Conservation (phyloP, 2,329 filamentous ascomycete species). For the Thermothelomyces thermophilus region DNA sequence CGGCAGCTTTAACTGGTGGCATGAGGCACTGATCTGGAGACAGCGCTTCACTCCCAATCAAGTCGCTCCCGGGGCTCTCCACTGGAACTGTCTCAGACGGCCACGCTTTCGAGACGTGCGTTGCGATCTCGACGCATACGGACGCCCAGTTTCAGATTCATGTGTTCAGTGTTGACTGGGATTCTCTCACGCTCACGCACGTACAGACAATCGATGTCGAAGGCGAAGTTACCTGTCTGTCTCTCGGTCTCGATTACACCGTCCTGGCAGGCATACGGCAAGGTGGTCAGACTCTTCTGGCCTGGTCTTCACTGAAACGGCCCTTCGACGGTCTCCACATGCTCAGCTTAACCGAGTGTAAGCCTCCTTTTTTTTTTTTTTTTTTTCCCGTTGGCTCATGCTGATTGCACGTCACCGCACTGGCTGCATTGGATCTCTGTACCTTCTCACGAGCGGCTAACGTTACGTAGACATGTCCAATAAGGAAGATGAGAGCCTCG, state of each 20-base stretch:
- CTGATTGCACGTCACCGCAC: too few species aligned
- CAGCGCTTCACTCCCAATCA: constrained; percentile 12
- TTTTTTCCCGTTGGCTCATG: too few species aligned
- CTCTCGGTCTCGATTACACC: constrained; percentile 28
- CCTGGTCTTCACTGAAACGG: constrained; percentile 23
- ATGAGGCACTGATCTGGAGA: neutral
- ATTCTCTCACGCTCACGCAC: constrained; percentile 24
- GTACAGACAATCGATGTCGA: constrained; percentile 31
- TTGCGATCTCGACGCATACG: constrained; percentile 39
- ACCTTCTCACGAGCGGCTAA: neutral
- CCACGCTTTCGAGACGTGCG: constrained; percentile 31
- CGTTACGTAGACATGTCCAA: constrained; percentile 1
- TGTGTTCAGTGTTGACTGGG: constrained; percentile 33
- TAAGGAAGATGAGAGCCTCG: constrained; percentile 17
- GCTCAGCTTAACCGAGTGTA: constrained; percentile 24
- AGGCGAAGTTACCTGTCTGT: constrained; percentile 46
- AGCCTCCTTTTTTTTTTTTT: neutral
- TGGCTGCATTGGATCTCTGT: neutral
- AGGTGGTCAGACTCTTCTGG: constrained; percentile 31
- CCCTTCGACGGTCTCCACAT: constrained; percentile 2
- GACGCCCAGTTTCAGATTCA: constrained; percentile 34
- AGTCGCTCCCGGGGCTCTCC: constrained; percentile 10
- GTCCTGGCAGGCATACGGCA: constrained; percentile 31
- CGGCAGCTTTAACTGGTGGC: too few species aligned
- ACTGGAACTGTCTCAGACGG: constrained; percentile 36